These are phyloP conservation scores for Bipolaris victoriae DNA, from an alignment of 2,329 filamentous ascomycete species.

Conservation along the genomic window DNA sequence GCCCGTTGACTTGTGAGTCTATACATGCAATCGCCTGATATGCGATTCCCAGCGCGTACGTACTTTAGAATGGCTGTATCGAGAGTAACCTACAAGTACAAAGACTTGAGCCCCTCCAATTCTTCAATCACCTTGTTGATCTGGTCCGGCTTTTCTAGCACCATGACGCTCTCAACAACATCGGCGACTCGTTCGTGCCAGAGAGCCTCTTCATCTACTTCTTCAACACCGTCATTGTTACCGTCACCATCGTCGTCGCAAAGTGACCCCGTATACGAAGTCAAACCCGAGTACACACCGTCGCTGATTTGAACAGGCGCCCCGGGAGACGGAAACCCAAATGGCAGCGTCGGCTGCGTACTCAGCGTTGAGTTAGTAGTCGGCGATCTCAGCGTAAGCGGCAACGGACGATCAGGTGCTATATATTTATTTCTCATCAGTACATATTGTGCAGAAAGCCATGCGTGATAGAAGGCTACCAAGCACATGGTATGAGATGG, in stretches of 20 bases:
- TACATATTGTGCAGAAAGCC: neutral
- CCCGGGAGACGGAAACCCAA: conserved; percentile 3
- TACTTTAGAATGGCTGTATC: no score
- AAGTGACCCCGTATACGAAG: neutral
- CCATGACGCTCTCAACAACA: conserved; percentile 1
- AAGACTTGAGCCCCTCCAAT: neutral
- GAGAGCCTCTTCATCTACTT: neutral
- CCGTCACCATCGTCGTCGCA: neutral
- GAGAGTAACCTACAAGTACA: neutral
- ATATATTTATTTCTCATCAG: conserved; percentile 4
- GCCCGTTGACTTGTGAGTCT: no score
- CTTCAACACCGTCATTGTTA: neutral
- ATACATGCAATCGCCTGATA: no score
- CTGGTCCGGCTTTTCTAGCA: neutral
- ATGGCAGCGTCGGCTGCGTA: neutral
- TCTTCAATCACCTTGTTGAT: conserved; percentile 4
- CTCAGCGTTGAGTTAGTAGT: conserved; percentile 7
- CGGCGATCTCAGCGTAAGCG: conserved; percentile 26
- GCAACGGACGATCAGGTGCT: conserved; percentile 39
- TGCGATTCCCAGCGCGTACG: no score
- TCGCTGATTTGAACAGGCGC: neutral
- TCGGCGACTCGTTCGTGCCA: neutral
- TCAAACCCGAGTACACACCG: neutral
- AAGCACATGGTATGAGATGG: neutral
- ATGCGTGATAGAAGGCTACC: no score